A percentile compares a stretch with the other conserved stretches of the same genome.
Conservation (phyloP, 1,284 basidiomycete species). For the Pterulicium gracile region DNA sequence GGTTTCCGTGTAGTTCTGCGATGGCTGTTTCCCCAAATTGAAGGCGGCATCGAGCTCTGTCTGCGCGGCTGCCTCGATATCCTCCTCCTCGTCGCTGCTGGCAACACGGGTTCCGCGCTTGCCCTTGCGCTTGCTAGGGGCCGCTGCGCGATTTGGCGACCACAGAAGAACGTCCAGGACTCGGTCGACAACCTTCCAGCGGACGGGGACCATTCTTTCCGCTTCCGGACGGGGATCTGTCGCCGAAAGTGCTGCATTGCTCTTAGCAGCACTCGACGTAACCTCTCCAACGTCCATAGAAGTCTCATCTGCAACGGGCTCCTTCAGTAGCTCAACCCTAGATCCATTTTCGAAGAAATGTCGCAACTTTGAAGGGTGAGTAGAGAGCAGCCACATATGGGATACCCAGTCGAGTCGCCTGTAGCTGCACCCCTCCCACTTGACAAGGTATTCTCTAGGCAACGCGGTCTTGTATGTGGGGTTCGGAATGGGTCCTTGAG, state of each 20-base stretch:
- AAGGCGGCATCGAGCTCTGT: constrained; percentile 31
- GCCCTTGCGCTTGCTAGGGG: constrained; percentile 13
- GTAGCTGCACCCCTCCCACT: constrained; percentile 74
- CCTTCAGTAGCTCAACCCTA: constrained; percentile 52
- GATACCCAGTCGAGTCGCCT: constrained; percentile 79
- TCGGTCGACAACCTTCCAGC: constrained; percentile 75
- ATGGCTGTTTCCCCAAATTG: constrained; percentile 48
- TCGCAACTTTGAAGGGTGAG: constrained; percentile 49
- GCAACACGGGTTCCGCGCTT: background rate
- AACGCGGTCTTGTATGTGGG: constrained; percentile 49
- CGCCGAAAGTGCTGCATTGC: constrained; percentile 25
- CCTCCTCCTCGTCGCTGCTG: constrained; percentile 21
- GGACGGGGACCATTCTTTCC: constrained; percentile 34
- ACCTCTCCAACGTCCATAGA: constrained; percentile 20
- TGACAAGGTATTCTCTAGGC: constrained; percentile 83
- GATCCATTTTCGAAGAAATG: constrained; percentile 69
- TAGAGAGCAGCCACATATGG: constrained; percentile 77
- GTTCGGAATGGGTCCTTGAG: constrained; percentile 26
- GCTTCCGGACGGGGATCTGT: constrained; percentile 19
- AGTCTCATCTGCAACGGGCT: constrained; percentile 25
- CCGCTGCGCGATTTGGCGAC: constrained; percentile 21
- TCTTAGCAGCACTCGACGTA: constrained; percentile 14
- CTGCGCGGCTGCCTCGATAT: constrained; percentile 21
- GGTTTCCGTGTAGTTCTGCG: constrained; percentile 36
- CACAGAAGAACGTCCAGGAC: constrained; percentile 69